Conservation (phyloP, 2,329 filamentous ascomycete species). For the Cladosporium sp. region DNA sequence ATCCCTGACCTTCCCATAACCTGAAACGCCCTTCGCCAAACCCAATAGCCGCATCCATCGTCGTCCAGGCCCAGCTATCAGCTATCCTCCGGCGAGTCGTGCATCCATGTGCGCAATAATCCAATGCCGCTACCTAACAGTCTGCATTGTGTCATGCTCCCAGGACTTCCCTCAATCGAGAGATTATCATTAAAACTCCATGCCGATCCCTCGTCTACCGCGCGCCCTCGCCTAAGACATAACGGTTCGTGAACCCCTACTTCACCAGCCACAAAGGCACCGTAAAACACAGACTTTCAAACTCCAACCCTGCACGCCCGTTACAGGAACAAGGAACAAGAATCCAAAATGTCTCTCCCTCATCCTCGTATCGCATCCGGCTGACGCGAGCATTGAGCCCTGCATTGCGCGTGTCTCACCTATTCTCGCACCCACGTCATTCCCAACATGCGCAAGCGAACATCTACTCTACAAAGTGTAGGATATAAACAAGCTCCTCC, state of each 20-base stretch:
- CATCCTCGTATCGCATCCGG: background rate
- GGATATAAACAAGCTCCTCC: background rate
- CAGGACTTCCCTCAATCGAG: background rate
- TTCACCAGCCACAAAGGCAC: background rate
- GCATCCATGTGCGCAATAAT: background rate
- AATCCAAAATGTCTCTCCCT: background rate
- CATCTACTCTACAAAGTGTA: background rate
- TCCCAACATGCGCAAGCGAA: background rate
- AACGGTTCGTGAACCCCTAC: conserved; percentile 1
- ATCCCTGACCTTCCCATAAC: conserved; percentile 1
- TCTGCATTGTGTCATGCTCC: no score
- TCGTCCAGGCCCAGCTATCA: background rate
- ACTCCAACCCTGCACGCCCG: conserved; percentile 2
- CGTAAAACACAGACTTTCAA: background rate
- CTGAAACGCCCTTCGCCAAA: conserved; percentile 9
- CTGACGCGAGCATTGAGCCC: background rate
- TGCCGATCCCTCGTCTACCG: conserved; percentile 1
- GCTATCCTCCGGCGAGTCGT: background rate
- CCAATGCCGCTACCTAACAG: background rate
- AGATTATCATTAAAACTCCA: background rate
- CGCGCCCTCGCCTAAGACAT: background rate
- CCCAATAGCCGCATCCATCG: background rate
- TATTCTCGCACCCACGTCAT: background rate
- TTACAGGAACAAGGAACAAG: background rate
- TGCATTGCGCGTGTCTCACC: conserved; percentile 5